A percentile compares a stretch with the other conserved stretches of the same genome.
These are phyloP conservation scores for Aspergillus kassunensis DNA, from an alignment of 495 filamentous ascomycete species.

Conservation along the genomic window DNA sequence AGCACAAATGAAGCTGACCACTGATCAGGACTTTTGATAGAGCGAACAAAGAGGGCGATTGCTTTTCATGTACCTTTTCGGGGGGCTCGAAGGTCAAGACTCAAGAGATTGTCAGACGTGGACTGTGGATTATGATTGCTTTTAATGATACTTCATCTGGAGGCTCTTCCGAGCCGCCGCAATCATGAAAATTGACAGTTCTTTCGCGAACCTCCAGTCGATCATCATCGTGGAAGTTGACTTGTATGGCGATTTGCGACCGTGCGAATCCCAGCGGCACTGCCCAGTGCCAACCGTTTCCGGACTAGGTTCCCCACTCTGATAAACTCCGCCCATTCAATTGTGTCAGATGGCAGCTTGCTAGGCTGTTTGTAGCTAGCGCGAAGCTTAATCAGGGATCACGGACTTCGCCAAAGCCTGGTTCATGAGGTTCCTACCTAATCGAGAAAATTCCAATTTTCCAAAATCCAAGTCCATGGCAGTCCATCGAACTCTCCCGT, in stretches of 20 bases:
- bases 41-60: neutral
- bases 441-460: conserved; percentile 1
- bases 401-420: conserved; percentile 5
- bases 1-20: neutral
- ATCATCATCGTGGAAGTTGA: no score
- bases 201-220: no score
- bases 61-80: no score
- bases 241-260: neutral
- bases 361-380: conserved; percentile 1
- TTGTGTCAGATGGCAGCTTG: conserved; percentile 1
- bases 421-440: conserved; percentile 5
- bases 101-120: no score
- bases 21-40: no score
- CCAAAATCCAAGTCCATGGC: conserved; percentile 10
- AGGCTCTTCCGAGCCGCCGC: neutral
- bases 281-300: neutral
- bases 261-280: neutral
- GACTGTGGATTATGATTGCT: neutral
- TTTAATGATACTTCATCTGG: neutral
- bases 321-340: conserved; percentile 8
- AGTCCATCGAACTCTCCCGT: conserved; percentile 17
- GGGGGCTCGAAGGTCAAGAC: no score
- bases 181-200: neutral
- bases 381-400: conserved; percentile 5
- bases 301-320: conserved; percentile 8